Evolutionary conservation across 2,329 filamentous ascomycete species (phyloP), one percentile per base, ranked within the genome.

Genomic region (Epichloe amarillans): DNA sequence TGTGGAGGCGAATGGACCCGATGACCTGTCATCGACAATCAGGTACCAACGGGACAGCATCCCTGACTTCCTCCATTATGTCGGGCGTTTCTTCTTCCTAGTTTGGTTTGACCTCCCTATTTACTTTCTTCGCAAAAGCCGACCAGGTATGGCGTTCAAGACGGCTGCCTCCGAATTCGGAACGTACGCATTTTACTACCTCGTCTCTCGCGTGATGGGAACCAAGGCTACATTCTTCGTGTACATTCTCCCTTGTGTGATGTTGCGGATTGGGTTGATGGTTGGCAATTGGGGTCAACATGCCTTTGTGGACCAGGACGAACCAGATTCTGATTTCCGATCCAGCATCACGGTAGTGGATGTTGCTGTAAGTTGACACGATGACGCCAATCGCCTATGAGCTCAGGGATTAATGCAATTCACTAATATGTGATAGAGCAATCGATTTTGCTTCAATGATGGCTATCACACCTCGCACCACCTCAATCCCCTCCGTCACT

Each of bases 201-300:
- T 50, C 59, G 58, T 71, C 43, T 65, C 81, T 55, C 75, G 74
- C 52, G 66, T 62, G 6, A 64, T 74, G 46, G 77, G 82, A 62
- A 61, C 71, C 19, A 68, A 68, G 2, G 77, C 85, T 0, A 77
- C 83, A 0, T 60, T 79, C 5, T 87, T 84, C 58, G 80, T 80
- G 0, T 75, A 87, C 30, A 58, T 89, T 1, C 61, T 88, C 1
- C 86, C 86, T 0, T 72, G 90, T 19, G 56, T 77, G 2, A 64
- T 84, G 33, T 74, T 90, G 65, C 75, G 86, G 0, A 58, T 87
- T 17, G 86, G 81, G 0, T 65, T 91, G 55, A 91, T 90, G 86
- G 74, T 86, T 7, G 86, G 86, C 1, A 91, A 91, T 62, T 91
- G 85, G 84, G 86, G 84, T 3, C 86, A 91, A 62, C 86, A 91